A percentile compares a stretch with the other conserved stretches of the same genome.
Evolutionary conservation across 306 rosid genomes (phyloP).

Genomic region (Vigna mungo): DNA sequence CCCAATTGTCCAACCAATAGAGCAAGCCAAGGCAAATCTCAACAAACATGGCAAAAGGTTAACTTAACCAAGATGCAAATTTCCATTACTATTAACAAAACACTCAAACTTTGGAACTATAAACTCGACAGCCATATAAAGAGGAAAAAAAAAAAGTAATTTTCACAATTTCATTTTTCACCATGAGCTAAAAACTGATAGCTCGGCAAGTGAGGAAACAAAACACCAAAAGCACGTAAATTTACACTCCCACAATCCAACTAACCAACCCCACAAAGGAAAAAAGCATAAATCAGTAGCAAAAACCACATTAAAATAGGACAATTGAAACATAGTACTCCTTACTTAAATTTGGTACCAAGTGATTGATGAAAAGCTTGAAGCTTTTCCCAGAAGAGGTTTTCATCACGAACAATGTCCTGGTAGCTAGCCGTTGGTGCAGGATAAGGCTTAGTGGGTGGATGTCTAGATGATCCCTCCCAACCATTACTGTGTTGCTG

Average conservation of each 20-base stretch:
- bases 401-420: slow-evolving; percentile 58
- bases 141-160: not conserved
- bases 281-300: not conserved
- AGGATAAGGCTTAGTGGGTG: slow-evolving; percentile 53
- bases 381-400: slow-evolving; percentile 71
- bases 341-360: slow-evolving; percentile 64
- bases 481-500: slow-evolving; percentile 41
- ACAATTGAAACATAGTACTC: slow-evolving; percentile 6
- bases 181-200: not conserved
- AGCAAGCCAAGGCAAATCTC: not conserved
- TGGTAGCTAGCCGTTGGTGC: slow-evolving; percentile 63
- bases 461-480: slow-evolving; percentile 18
- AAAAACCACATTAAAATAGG: not conserved
- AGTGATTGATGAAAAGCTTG: slow-evolving; percentile 66
- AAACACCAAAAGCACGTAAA: slow-evolving; percentile 16
- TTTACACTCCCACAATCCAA: not conserved
- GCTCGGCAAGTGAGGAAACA: not conserved
- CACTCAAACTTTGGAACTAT: slow-evolving; percentile 13
- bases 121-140: not conserved
- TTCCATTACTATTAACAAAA: not conserved
- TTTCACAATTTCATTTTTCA: slow-evolving; percentile 12
- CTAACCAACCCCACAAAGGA: slow-evolving; percentile 30
- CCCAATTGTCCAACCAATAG: not conserved
- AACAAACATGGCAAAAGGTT: not conserved
- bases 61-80: not conserved